These are phyloP conservation scores for Septoria petroselini DNA, from an alignment of 2,329 filamentous ascomycete genomes.

Conservation along the genomic window DNA sequence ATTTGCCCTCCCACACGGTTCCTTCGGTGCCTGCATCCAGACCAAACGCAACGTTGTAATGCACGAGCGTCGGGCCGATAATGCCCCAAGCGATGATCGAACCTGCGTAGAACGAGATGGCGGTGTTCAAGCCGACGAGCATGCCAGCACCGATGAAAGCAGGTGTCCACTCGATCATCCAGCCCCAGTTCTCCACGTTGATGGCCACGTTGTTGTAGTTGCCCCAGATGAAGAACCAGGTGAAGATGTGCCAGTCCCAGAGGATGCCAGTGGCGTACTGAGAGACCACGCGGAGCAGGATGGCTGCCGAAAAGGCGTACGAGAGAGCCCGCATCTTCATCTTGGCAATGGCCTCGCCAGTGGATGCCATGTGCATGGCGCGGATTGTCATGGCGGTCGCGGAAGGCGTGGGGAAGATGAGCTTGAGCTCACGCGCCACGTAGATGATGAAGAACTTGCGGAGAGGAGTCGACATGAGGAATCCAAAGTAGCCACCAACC, in stretches of 20 bases:
- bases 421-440: constrained; percentile 57
- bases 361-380: constrained; percentile 58
- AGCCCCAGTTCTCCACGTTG: constrained; percentile 59
- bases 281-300: constrained; percentile 55
- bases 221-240: constrained; percentile 56
- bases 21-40: constrained; percentile 29
- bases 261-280: constrained; percentile 60
- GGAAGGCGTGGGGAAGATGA: constrained; percentile 59
- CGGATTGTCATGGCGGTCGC: constrained; percentile 62
- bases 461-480: constrained; percentile 44
- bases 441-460: constrained; percentile 68
- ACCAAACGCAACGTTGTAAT: constrained; percentile 51
- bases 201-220: constrained; percentile 52
- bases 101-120: constrained; percentile 57
- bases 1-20: constrained; percentile 48
- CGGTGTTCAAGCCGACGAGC: constrained; percentile 58
- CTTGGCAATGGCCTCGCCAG: constrained; percentile 53
- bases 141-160: constrained; percentile 60
- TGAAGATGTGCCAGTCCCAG: constrained; percentile 46
- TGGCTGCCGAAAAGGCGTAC: constrained; percentile 50
- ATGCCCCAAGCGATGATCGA: constrained; percentile 57
- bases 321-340: constrained; percentile 57
- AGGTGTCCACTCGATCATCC: constrained; percentile 58
- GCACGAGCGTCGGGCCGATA: constrained; percentile 57
- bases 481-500: constrained; percentile 62